Evolutionary conservation across 345 rosid species (phyloP).

Genomic region (Turnera subulata): DNA sequence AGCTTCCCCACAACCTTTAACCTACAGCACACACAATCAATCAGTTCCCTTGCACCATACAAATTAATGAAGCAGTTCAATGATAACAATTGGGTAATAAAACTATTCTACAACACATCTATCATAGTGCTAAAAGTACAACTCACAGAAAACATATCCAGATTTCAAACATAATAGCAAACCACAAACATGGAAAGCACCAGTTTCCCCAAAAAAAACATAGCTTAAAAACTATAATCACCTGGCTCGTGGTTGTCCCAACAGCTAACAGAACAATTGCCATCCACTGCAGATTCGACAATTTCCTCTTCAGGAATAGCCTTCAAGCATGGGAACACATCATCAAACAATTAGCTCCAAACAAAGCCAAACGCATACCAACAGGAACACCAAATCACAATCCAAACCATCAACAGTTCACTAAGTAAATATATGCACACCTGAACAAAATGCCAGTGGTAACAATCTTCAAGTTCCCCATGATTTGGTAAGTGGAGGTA

Average conservation of each 20-base stretch:
- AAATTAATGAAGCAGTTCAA: no score
- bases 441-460: slow-evolving; percentile 88
- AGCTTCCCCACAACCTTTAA: slow-evolving; percentile 79
- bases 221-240: slow-evolving; percentile 7
- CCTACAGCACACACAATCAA: no score
- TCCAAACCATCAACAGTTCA: not conserved
- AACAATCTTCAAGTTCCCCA: slow-evolving; percentile 98
- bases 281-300: slow-evolving; percentile 82
- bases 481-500: slow-evolving; percentile 91
- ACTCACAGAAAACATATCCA: not conserved
- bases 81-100: not conserved
- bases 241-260: slow-evolving; percentile 95
- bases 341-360: not conserved
- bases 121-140: not conserved
- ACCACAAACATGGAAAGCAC: not conserved
- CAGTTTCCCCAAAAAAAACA: not conserved
- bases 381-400: not conserved
- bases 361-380: not conserved
- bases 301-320: slow-evolving; percentile 61
- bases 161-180: no score
- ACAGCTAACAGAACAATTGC: slow-evolving; percentile 78
- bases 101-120: not conserved
- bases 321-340: slow-evolving; percentile 23
- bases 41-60: no score
- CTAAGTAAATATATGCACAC: slow-evolving; percentile 35